These are phyloP conservation scores for Aspergillus panamensis DNA, from an alignment of 495 filamentous ascomycete genomes.

Conservation along the genomic window DNA sequence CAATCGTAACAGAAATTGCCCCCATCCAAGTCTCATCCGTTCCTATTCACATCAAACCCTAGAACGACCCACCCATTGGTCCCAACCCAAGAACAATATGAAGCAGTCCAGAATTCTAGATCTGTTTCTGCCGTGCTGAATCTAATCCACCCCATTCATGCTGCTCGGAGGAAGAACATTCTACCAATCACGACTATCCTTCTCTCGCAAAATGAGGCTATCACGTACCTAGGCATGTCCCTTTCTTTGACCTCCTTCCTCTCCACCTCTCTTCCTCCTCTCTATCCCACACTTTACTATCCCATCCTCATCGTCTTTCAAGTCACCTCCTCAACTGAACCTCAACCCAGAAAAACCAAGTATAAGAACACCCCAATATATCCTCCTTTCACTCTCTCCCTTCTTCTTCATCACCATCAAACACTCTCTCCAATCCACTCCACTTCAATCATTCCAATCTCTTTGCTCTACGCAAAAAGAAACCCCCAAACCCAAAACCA, in stretches of 20 bases:
- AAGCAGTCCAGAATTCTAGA: conserved; percentile 2
- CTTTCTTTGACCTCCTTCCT: neutral
- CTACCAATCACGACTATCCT: neutral
- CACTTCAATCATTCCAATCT: conserved; percentile 18
- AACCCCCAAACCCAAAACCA: conserved; percentile 22
- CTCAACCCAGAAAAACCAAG: conserved; percentile 1
- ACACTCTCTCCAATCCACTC: conserved; percentile 13
- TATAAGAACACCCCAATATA: conserved; percentile 7
- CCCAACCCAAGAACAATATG: conserved; percentile 15
- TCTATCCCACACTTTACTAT: neutral
- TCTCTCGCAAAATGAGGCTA: neutral
- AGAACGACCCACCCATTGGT: neutral
- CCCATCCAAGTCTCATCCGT: neutral
- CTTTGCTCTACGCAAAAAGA: conserved; percentile 23
- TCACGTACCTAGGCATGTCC: neutral
- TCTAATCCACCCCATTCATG: neutral
- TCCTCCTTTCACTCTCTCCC: conserved; percentile 1
- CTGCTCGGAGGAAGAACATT: neutral
- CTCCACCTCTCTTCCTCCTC: too few species aligned
- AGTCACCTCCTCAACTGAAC: neutral
- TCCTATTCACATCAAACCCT: neutral
- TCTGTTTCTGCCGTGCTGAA: too few species aligned
- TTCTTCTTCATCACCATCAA: conserved; percentile 14
- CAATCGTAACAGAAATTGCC: neutral
- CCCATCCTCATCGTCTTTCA: neutral